Conservation (phyloP, 1,284 basidiomycete genomes). For the Polyporus tsugae region DNA sequence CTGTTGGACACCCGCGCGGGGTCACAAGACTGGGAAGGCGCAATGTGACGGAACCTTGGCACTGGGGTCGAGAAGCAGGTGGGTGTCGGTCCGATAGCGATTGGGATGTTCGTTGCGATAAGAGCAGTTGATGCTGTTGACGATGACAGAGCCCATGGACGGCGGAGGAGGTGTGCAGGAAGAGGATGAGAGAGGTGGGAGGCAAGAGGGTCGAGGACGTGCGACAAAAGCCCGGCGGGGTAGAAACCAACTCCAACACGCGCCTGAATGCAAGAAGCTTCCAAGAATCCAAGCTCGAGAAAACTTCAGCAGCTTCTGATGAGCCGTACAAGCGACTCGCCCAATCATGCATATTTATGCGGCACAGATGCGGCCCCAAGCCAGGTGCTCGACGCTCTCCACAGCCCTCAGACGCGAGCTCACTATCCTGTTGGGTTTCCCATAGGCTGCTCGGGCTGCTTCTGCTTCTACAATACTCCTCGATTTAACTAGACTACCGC, state of each 20-base stretch:
- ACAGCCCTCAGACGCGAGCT: background rate
- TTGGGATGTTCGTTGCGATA: background rate
- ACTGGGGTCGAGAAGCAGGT: background rate
- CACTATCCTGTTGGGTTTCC: background rate
- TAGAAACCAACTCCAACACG: background rate
- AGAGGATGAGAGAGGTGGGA: background rate
- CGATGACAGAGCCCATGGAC: background rate
- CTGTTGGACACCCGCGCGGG: background rate
- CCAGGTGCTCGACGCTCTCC: background rate
- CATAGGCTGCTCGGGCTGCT: background rate
- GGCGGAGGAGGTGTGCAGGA: background rate
- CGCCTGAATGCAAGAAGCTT: background rate
- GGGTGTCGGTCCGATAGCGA: background rate
- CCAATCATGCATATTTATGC: constrained; percentile 7
- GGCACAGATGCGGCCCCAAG: background rate
- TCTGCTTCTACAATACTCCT: background rate
- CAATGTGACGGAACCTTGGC: background rate
- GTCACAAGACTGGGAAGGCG: constrained; percentile 1
- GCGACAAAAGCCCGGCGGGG: background rate
- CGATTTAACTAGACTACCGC: background rate
- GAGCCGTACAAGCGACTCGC: constrained; percentile 7
- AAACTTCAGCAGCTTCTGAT: constrained; percentile 9
- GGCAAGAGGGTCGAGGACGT: background rate
- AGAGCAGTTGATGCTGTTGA: background rate
- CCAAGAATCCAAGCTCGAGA: background rate